A percentile compares a stretch with the other conserved stretches of the same genome.
phyloP scores from a whole-genome alignment of 2,329 filamentous ascomycete species.

The Aspergillus terreus region DNA sequence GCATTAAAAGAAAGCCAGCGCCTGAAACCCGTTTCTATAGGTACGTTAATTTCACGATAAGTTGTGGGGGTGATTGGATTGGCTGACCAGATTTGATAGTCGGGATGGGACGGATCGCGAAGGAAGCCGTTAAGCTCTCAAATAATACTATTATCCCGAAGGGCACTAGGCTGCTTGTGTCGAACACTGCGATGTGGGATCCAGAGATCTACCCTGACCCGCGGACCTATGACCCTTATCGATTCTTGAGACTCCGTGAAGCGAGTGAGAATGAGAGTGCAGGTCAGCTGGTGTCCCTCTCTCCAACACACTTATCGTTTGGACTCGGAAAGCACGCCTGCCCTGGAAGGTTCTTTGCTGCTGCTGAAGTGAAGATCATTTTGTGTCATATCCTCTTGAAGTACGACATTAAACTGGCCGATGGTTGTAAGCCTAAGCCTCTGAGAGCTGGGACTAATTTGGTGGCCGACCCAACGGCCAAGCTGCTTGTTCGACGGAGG shows the following conservation, averaged over 20 bases:
- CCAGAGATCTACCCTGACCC: constrained; percentile 2
- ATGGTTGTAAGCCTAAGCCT: not conserved
- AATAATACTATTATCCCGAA: constrained; percentile 8
- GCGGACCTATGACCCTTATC: constrained; percentile 7
- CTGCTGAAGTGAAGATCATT: not conserved
- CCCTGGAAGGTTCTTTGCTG: constrained; percentile 5
- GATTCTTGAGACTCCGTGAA: constrained; percentile 9
- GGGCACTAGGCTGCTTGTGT: constrained; percentile 2
- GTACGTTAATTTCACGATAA: constrained; percentile 2
- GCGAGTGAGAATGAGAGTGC: constrained; percentile 1
- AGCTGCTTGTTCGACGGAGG: no score
- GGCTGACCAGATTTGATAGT: not conserved
- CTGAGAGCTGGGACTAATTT: no score
- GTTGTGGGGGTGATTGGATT: no score
- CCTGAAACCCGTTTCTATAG: constrained; percentile 20
- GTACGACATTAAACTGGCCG: constrained; percentile 1
- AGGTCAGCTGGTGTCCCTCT: constrained; percentile 14
- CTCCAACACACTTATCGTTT: constrained; percentile 20
- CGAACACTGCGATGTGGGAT: constrained; percentile 6
- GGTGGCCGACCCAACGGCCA: no score
- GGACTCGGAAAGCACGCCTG: constrained; percentile 24
- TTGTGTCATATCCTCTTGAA: constrained; percentile 4
- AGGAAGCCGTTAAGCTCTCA: constrained; percentile 2
- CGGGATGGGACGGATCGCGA: constrained; percentile 1
- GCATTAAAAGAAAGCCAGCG: constrained; percentile 40